Evolutionary conservation across 2,329 filamentous ascomycete genomes (phyloP), one percentile per base, ranked within the genome.

Genomic region (Colletotrichum tofieldiae): DNA sequence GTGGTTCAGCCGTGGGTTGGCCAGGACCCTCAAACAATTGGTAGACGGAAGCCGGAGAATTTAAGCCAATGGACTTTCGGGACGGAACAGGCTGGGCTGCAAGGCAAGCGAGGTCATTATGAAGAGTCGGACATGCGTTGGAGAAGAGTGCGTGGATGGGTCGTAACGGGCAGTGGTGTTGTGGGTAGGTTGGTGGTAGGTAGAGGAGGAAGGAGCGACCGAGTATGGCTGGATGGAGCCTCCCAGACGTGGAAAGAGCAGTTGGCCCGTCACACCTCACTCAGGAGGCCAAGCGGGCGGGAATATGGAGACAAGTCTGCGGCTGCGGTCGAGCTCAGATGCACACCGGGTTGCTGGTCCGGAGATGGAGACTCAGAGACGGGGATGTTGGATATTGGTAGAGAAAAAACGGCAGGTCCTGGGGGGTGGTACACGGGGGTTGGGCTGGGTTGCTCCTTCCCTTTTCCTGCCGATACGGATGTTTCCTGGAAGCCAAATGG

Each of bases 41-140:
- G 55, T 29, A 59, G 58, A 66, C 54, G 56, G 23, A 72, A 58
- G 41, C 70, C 61, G 55, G 65, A 12, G 61, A 72, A 52, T 73
- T 73, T 71, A 73, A 65, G 71, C 73, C 71, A 67, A 73, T 71
- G 71, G 66, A 67, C 58, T 65, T 71, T 65, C 54, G 65, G 54
- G 54, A 71, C 59, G 59, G 52, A 54, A 73, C 71, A 67, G 55
- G 49, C 67, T 73, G 67, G 52, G 18, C 45, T 70, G 70, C 60
- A 68, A 70, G 54, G 62, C 58, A 47, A 41, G 54, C 65, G 29
- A 70, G 58, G 58, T 71, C 73, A 74, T 74, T 56, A 74, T 73
- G 71, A 67, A 72, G 26, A 65, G 55, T 60, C 54, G 59, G 39
- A 60, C 66, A 69, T 72, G 66, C 60, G 70, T 60, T 72, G 54